Base-by-base conservation (phyloP, 164 flowering plant genomes). In the Dillenia turbinata region DNA sequence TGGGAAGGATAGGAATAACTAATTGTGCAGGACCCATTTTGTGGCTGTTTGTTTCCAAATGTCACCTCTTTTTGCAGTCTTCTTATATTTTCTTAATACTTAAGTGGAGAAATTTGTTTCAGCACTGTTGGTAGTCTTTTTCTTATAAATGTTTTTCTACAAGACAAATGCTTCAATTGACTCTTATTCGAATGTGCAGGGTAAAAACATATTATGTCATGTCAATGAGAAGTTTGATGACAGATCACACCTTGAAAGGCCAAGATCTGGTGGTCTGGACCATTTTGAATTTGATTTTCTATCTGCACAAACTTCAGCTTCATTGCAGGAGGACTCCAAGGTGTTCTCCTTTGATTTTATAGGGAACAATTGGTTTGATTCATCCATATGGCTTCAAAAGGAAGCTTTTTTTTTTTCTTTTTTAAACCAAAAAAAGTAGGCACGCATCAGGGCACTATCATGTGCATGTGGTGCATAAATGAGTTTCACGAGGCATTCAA, bases 391-490 rank as follows among this genome's bases (percentile, higher is more conserved):
- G 86, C 60, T 73, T 16, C 73, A 69, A 59, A 77, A 71, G 66
- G 77, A 71, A 52, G 69, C 64, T 14, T 45, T 72, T 33, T 4
- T 33, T 19, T 19, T 14, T 45, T 72, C 5, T 33, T 33, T n/a
- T n/a, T n/a, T n/a, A n/a, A n/a, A 48, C 79, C 77, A n/a, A 72
- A 69, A 47, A 48, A 62, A 33, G 56, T 61, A 24, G 52, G 50
- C 16, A 65, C 68, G 49, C 68, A 61, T 71, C 70, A 54, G 50
- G 65, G 61, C 8, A n/a, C 69, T 33, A 33, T 72, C 10, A 3
- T 68, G 2, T 83, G 87, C 66, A 77, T 69, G 15, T 80, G 84
- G 83, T 83, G 87, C 62, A 56, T 72, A 61, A 76, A 67, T 61
- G 70, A 71, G 59, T 76, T 80, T 61, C 62, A 69, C 58, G 40